Base-by-base conservation (phyloP, 1,284 basidiomycete genomes). In the Anthracocystis walkeri region DNA sequence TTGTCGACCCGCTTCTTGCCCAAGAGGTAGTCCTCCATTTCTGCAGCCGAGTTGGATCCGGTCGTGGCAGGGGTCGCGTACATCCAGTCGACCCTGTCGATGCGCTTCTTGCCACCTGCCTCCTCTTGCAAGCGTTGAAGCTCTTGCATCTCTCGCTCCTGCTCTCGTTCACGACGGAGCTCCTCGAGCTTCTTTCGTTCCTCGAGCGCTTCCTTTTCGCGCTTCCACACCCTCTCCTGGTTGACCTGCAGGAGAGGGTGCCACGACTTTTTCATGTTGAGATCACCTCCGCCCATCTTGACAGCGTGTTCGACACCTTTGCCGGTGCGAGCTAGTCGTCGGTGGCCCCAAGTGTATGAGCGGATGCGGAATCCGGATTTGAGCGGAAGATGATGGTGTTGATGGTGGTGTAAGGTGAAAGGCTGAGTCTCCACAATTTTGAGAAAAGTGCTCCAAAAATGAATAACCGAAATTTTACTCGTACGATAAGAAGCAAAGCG, bases 1-100 rank as follows among this genome's bases (percentile, higher is more conserved):
- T 98, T 95, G 86, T 99, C 97, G 1, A 99, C 95, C 58, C 96
- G 88, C 87, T 96, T 97, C 90, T 98, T 99, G n/a, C 96, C 97
- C 31, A 99, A 88, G 6, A 99, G 87, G 83, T 99, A 99, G 79
- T 96, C 94, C 87, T 99, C 97, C 78, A 98, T 87, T 70, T 99
- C 96, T 2, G 49, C 62, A 31, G 92, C 87, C 75, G 94, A 96
- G 27, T 58, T 77, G 93, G 90, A 63, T 67, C 89, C 91, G 16
- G 92, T 93, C 6, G 92, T 90, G 0, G 93, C 93, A 2, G 97
- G 96, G 1, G 96, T 97, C 16, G 95, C 89, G 87, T 99, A 99
- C 93, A 99, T 96, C 97, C 97, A 99, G 85, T 99, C 96, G 57
- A 99, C 87, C 83, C 94, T 94, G 85, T 98, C 95, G 53, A 91